These are phyloP conservation scores for Fusarium sarcochroum DNA, from an alignment of 2,329 filamentous ascomycete species.

Conservation along the genomic window DNA sequence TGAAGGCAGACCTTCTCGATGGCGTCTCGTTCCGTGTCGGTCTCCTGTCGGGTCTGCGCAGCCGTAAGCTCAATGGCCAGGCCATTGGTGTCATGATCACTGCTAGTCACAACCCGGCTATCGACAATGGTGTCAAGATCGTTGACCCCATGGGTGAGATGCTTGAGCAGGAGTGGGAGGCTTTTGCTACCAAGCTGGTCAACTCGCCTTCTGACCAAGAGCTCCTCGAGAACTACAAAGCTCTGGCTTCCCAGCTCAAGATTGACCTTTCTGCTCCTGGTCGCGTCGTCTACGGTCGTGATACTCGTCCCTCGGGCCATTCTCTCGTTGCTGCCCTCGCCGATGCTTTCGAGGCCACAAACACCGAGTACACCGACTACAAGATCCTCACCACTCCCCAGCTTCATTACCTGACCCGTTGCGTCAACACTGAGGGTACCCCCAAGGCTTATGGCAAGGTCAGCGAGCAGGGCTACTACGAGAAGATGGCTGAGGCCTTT, in stretches of 20 bases:
- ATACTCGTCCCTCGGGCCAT: conserved; percentile 93
- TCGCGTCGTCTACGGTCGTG: conserved; percentile 89
- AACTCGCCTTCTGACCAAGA: conserved; percentile 84
- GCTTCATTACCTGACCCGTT: conserved; percentile 95
- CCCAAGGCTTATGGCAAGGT: conserved; percentile 89
- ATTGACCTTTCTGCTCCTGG: conserved; percentile 79
- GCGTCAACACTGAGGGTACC: conserved; percentile 91
- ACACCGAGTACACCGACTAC: conserved; percentile 83
- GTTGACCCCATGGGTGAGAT: conserved; percentile 99
- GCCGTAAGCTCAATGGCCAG: conserved; percentile 89
- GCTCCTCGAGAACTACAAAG: conserved; percentile 81
- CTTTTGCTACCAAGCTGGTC: conserved; percentile 87
- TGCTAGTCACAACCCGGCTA: conserved; percentile 90
- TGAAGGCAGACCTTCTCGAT: conserved; percentile 84
- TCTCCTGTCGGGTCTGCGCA: conserved; percentile 88
- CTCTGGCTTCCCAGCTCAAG: conserved; percentile 81
- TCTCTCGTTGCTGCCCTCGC: conserved; percentile 84
- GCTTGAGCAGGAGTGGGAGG: conserved; percentile 96
- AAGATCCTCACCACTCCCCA: conserved; percentile 97
- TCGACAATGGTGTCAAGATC: conserved; percentile 94
- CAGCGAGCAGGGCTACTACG: conserved; percentile 93
- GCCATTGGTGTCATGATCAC: conserved; percentile 98
- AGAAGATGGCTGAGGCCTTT: conserved; percentile 90
- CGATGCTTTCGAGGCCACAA: conserved; percentile 82
- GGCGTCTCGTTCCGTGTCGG: conserved; percentile 95